Base-by-base conservation (phyloP, 352 stramenopile species). In the Peronospora belbahrii region DNA sequence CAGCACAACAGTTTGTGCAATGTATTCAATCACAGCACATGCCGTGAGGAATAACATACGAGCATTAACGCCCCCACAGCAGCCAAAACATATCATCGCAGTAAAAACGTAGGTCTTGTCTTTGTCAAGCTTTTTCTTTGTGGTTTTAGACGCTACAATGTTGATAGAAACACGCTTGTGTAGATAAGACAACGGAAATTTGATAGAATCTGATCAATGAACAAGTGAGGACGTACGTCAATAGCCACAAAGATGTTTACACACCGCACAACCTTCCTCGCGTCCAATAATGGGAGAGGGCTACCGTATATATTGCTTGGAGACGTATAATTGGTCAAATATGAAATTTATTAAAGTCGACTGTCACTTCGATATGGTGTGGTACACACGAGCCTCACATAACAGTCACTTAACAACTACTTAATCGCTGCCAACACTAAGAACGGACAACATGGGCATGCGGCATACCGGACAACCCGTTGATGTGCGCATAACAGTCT, bases 41-140 rank as follows among this genome's bases (percentile, higher is more conserved):
- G 60, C 74, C 58, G 83, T 84, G 53, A 90, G 79, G 62, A 88
- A 87, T 19, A 90, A 53, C 53, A 90, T 66, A 3, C 76, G 74
- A 32, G 72, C 70, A 46, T 79, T 88, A 41, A 83, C 79, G 46
- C 76, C 73, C 31, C 70, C 49, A 42, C 75, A 90, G 64, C 75
- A 88, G 8, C 55, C 53, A 31, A 75, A 63, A 46, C 56, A 69
- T 42, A 35, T 36, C 59, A 73, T 70, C 0, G 5, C 19, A 43
- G 2, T 14, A 9, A 20, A 28, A 10, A 31, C 1, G 15, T 31
- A 0, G 8, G 32, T 45, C 20, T 49, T 42, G 45, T 49, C 35
- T 51, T 47, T 41, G 28, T 43, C 20, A 6, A 27, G 44, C 19
- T 15, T 20, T 11, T 55, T 48, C 36, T 65, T 20, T 2, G 30